Conservation (phyloP, 257 asterid species). For the Fraxinus pennsylvanica region DNA sequence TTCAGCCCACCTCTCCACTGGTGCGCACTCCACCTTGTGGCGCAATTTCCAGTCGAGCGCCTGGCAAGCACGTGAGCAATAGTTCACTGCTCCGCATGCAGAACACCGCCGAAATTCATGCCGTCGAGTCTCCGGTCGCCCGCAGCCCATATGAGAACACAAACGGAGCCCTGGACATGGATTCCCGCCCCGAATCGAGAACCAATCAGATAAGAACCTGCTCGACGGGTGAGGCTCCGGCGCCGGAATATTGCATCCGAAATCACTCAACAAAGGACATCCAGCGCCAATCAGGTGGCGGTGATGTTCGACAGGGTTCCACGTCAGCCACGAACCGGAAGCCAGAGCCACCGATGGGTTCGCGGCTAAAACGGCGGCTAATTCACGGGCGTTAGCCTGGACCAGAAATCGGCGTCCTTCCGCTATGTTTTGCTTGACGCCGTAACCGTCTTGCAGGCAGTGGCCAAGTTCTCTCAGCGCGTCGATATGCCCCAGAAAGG, state of each 20-base stretch:
- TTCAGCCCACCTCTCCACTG: constrained; percentile 19
- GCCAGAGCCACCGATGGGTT: constrained; percentile 47
- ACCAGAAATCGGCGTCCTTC: constrained; percentile 78
- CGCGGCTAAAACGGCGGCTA: constrained; percentile 53
- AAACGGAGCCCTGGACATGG: constrained; percentile 21
- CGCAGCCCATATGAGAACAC: constrained; percentile 24
- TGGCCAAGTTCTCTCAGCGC: constrained; percentile 98
- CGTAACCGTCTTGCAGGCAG: constrained; percentile 92
- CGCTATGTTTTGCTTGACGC: constrained; percentile 71
- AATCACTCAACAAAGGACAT: constrained; percentile 31
- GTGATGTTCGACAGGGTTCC: constrained; percentile 24
- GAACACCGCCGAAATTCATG: constrained; percentile 27
- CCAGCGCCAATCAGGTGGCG: constrained; percentile 27
- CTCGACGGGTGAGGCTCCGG: constrained; percentile 29
- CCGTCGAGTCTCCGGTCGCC: constrained; percentile 26
- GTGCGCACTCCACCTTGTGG: constrained; percentile 29
- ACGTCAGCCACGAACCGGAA: constrained; percentile 38
- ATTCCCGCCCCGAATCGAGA: background rate
- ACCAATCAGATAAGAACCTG: constrained; percentile 31
- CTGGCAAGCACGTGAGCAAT: constrained; percentile 37
- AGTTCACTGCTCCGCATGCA: constrained; percentile 27
- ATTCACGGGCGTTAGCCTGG: constrained; percentile 92
- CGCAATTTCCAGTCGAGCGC: constrained; percentile 36
- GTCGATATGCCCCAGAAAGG: constrained; percentile 79
- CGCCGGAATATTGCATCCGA: constrained; percentile 27